A percentile compares a stretch with the other conserved stretches of the same genome.
Conservation (phyloP, 805 yeast genomes). For the Monosporozyma aerobia region DNA sequence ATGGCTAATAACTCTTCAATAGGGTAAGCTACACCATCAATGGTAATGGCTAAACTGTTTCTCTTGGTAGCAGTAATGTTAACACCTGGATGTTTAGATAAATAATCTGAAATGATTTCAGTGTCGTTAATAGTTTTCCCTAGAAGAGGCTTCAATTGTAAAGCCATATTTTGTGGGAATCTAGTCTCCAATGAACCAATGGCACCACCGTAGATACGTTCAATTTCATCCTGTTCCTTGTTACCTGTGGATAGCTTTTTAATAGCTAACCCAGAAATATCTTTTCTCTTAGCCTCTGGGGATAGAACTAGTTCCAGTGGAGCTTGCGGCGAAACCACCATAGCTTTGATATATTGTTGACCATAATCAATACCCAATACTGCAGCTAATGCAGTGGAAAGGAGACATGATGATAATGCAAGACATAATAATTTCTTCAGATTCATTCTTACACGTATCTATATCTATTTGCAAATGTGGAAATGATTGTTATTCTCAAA, state of each 20-base stretch:
- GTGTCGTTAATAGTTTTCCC: slow-evolving; percentile 49
- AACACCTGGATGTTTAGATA: slow-evolving; percentile 52
- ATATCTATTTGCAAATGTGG: neutral
- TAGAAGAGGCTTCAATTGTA: slow-evolving; percentile 59
- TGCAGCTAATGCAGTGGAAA: slow-evolving; percentile 32
- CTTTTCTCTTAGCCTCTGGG: slow-evolving; percentile 87
- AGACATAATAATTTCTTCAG: neutral
- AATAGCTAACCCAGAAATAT: slow-evolving; percentile 67
- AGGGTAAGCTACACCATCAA: slow-evolving; percentile 41
- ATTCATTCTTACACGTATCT: neutral
- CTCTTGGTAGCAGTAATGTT: slow-evolving; percentile 37
- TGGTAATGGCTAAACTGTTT: slow-evolving; percentile 46
- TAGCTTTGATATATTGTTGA: slow-evolving; percentile 77
- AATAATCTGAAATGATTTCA: slow-evolving; percentile 38
- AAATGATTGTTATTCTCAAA: neutral
- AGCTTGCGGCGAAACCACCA: slow-evolving; percentile 81
- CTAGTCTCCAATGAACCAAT: slow-evolving; percentile 61
- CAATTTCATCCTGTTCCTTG: slow-evolving; percentile 36
- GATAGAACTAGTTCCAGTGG: slow-evolving; percentile 83
- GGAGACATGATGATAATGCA: neutral
- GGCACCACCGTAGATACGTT: slow-evolving; percentile 72
- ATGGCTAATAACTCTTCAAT: slow-evolving; percentile 81
- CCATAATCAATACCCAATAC: slow-evolving; percentile 87
- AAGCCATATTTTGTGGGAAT: slow-evolving; percentile 60
- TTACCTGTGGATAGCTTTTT: slow-evolving; percentile 31